Percentiles rank a stretch among this genome's conserved stretches.
These are phyloP conservation scores for Colletotrichum chlorophyti DNA, from an alignment of 2,329 filamentous ascomycete species.

Conservation along the genomic window DNA sequence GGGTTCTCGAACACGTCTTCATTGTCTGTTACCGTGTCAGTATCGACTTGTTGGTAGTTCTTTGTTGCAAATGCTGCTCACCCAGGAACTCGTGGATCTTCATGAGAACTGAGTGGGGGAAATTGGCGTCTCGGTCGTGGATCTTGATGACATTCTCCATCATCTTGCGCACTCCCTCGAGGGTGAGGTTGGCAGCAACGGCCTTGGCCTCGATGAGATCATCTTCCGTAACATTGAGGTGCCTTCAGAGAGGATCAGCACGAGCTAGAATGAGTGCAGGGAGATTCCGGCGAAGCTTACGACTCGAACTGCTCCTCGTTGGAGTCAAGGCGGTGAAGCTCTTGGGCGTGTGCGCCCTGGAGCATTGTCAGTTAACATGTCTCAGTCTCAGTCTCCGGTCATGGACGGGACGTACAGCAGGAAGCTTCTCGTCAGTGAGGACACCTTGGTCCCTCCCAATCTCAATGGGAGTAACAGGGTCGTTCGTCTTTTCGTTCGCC, in stretches of 20 bases:
- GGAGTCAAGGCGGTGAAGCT: slow-evolving; percentile 12
- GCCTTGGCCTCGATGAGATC: slow-evolving; percentile 52
- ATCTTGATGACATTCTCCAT: slow-evolving; percentile 48
- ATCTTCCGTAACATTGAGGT: slow-evolving; percentile 47
- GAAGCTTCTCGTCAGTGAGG: slow-evolving; percentile 22
- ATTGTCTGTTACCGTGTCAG: slow-evolving; percentile 29
- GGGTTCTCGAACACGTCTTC: slow-evolving; percentile 45
- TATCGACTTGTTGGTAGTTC: slow-evolving; percentile 1
- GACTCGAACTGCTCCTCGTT: slow-evolving; percentile 23
- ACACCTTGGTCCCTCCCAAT: slow-evolving; percentile 14
- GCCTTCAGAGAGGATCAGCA: slow-evolving; percentile 2
- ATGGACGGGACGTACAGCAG: not conserved
- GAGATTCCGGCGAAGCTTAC: not conserved
- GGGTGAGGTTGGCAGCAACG: slow-evolving; percentile 40
- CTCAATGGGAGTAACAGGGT: slow-evolving; percentile 14
- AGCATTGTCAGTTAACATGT: not conserved
- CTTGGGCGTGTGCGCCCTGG: slow-evolving; percentile 1
- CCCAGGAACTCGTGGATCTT: slow-evolving; percentile 50
- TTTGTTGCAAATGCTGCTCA: slow-evolving; percentile 43
- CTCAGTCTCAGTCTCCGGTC: not conserved
- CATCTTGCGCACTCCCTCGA: slow-evolving; percentile 43
- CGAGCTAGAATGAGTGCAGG: no score
- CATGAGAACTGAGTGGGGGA: slow-evolving; percentile 45
- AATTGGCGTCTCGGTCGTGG: slow-evolving; percentile 52
- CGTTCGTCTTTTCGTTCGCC: slow-evolving; percentile 23